Base-by-base conservation (phyloP, 2,329 filamentous ascomycete genomes). In the Pseudogymnoascus sp. region DNA sequence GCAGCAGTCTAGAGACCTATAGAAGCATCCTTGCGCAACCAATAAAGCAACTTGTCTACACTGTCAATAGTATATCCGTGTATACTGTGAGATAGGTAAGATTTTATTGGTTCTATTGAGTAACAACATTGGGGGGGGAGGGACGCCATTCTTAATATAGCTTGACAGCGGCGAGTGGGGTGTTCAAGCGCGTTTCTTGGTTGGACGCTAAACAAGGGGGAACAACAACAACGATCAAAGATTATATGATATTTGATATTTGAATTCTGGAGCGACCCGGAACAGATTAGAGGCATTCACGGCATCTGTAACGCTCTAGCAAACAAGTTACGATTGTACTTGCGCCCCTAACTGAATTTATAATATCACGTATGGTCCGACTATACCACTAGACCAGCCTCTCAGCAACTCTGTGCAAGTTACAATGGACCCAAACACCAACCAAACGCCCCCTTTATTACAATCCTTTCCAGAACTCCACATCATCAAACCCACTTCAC, bases 401-500 rank as follows among this genome's bases (percentile, higher is more conserved):
- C 22, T 22, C 22, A 47, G 14, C 41, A 9, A 28, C 14, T 14
- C 14, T 12, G 20, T 47, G 6, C 14, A 28, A 6, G 16, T 50
- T 25, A 50, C 14, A 25, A 50, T 50, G 22, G 25, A 50, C 28
- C 14, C 43, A 50, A 9, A 30, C 14, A 9, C 22, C 9, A 6
- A 16, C 14, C 22, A 50, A 30, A 22, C 14, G 2, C n/a, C 43
- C 14, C 6, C 22, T n/a, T 6, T 25, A 16, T 2, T 22, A 7
- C 14, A 16, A 2, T 30, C 43, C 14, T 50, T 50, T 25, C 43
- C 60, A 47, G 37, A 25, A 14, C 65, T 64, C 18, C 62, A 68
- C 61, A 65, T 69, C 8, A 60, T 66, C 28, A 34, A 62, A 25
- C 64, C 68, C 8, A 58, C 54, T n/a, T 35, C 61, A 16, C 25